phyloP scores from a whole-genome alignment of 2,329 filamentous ascomycete species.

The Fusarium illudens region DNA sequence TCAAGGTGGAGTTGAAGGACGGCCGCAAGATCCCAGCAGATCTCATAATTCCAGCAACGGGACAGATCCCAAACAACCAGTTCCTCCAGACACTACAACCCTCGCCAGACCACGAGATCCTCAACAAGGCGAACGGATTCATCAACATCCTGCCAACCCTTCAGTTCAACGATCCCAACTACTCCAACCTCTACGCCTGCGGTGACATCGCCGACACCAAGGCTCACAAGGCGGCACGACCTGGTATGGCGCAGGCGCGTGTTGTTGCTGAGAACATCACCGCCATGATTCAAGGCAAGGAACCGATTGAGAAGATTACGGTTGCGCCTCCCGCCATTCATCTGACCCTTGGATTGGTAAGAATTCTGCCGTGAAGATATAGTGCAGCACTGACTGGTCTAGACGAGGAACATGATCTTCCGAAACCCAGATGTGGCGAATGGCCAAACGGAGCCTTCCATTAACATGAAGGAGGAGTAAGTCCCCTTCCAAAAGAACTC shows the following conservation, averaged over 20 bases:
- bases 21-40: slow-evolving; percentile 33
- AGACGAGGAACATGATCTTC: slow-evolving; percentile 42
- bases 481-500: rapidly evolving
- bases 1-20: slow-evolving; percentile 36
- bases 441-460: slow-evolving; percentile 28
- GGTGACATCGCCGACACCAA: slow-evolving; percentile 41
- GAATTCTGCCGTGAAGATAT: rapidly evolving
- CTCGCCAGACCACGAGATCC: slow-evolving; percentile 1
- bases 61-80: slow-evolving; percentile 41
- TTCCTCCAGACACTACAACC: slow-evolving; percentile 27
- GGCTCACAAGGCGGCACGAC: slow-evolving; percentile 38
- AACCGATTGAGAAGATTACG: slow-evolving; percentile 12
- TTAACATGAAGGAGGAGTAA: slow-evolving; percentile 39
- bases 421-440: slow-evolving; percentile 32
- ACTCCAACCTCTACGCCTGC: slow-evolving; percentile 37
- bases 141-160: slow-evolving; percentile 32
- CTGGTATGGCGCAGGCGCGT: slow-evolving; percentile 29
- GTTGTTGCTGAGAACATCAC: slow-evolving; percentile 38
- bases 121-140: slow-evolving; percentile 37
- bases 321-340: slow-evolving; percentile 38
- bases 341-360: slow-evolving; percentile 35
- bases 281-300: slow-evolving; percentile 28
- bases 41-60: slow-evolving; percentile 37
- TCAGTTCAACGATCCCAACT: slow-evolving; percentile 36
- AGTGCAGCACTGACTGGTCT: not conserved